Evolutionary conservation across 331 rosid genomes (phyloP).

Genomic region (Prunus yedoensis): DNA sequence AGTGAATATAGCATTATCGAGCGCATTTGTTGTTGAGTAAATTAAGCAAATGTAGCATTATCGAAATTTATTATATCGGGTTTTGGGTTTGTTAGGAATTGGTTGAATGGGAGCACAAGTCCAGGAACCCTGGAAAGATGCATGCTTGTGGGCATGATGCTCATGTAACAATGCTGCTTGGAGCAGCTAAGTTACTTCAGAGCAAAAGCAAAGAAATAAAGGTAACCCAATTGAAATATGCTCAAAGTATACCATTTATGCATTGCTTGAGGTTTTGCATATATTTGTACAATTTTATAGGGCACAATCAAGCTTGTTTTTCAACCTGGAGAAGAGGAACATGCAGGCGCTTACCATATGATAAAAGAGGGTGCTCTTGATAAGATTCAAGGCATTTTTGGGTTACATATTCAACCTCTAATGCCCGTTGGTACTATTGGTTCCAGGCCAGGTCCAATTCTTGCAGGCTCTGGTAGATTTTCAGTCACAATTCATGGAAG

Average conservation of each 20-base stretch:
- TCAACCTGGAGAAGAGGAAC: conserved; percentile 63
- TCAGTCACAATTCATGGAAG: conserved; percentile 33
- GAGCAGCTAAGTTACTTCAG: conserved; percentile 63
- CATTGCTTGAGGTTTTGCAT: not conserved
- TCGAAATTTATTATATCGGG: no score
- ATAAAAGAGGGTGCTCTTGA: conserved; percentile 52
- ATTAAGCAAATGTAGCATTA: no score
- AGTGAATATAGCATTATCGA: no score
- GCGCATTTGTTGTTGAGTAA: no score
- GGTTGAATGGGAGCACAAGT: conserved; percentile 67
- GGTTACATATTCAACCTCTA: conserved; percentile 42
- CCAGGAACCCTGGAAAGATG: conserved; percentile 57
- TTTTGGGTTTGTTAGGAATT: conserved; percentile 44
- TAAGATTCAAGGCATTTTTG: conserved; percentile 46
- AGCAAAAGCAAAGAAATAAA: conserved; percentile 35
- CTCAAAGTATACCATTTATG: not conserved
- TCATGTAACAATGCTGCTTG: conserved; percentile 62
- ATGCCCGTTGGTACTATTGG: conserved; percentile 36
- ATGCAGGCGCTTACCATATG: conserved; percentile 52
- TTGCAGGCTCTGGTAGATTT: conserved; percentile 49
- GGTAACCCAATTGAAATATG: conserved; percentile 25
- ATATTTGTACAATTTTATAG: conserved; percentile 19
- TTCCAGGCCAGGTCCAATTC: conserved; percentile 51
- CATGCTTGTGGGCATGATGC: conserved; percentile 70
- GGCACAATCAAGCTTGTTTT: conserved; percentile 66